Evolutionary conservation across 352 stramenopile genomes (phyloP), one percentile per base, ranked within the genome.

Genomic region (Globisporangium viniferum): DNA sequence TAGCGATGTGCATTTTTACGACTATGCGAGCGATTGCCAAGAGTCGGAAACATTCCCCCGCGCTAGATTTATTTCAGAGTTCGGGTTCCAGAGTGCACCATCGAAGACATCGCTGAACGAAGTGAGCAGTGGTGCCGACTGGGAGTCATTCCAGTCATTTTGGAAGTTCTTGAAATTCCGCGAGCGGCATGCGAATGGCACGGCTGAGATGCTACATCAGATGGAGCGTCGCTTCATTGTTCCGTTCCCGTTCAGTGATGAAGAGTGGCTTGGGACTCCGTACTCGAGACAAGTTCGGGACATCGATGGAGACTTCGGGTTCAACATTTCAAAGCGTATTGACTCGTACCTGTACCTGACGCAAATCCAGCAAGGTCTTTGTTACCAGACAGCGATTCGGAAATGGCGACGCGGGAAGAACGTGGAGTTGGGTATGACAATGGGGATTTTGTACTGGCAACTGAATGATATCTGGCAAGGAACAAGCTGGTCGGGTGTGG

Each of bases 361-460:
- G 39, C 87, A 95, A 62, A 74, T 95, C 14, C 85, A 93, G 73
- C 87, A 95, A 67, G 77, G 77, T 0, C 59, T 93, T 33, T 95
- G 87, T 70, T 95, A 95, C 66, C 73, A 90, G 69, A 90, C 84
- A 6, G 87, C 86, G 9, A 91, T 93, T 59, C 69, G 76, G 7
- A 86, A 78, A 14, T 95, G 87, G 87, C 76, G 87, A 8, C 84
- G 82, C 9, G 81, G 82, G 10, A 90, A 90, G 61, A 81, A 81
- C 46, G 53, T 54, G 27, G 61, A 75, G 2, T 59, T 85, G 3
- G 83, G 81, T 2, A 79, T 77, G 67, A 90, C 82, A 7, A 93
- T 92, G 83, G 88, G 88, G 9, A 88, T 93, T 55, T 75, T 96
- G 66, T 94, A 96, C 69, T 96, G 89, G 89, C 89, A 96, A 64